phyloP scores from a whole-genome alignment of 1,284 basidiomycete species.

The Sporisorium exsertum region DNA sequence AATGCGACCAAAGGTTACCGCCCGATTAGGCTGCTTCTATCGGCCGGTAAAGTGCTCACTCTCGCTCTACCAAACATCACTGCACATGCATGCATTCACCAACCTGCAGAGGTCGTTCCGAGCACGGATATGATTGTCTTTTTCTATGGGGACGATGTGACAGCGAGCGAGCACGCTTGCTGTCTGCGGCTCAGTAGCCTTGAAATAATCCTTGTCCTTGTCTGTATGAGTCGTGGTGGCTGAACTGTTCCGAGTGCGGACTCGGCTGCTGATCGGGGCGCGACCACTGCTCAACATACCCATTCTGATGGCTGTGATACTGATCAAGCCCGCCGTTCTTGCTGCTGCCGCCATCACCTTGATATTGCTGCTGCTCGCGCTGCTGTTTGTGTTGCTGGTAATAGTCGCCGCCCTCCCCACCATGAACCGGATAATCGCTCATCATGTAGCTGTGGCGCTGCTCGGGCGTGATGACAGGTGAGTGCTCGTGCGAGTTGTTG shows the following conservation, averaged over 20 bases:
- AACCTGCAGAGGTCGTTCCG: too few species aligned
- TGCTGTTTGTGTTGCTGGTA: conserved; percentile 8
- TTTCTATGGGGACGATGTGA: not conserved
- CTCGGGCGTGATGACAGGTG: conserved; percentile 30
- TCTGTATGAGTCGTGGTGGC: conserved; percentile 16
- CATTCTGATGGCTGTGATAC: conserved; percentile 11
- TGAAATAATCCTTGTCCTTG: conserved; percentile 5
- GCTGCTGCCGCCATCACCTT: not conserved
- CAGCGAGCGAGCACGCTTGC: too few species aligned
- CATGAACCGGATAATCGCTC: conserved; percentile 31
- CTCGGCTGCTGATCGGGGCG: not conserved
- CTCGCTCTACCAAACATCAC: not conserved
- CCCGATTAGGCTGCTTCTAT: conserved; percentile 1
- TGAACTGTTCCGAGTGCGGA: conserved; percentile 6
- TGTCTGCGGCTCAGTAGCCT: conserved; percentile 8
- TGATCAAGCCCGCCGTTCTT: conserved; percentile 7
- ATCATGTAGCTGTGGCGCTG: conserved; percentile 50
- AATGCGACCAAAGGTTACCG: not conserved
- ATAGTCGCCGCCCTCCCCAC: not conserved
- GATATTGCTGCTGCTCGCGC: conserved; percentile 17
- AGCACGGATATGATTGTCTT: conserved; percentile 1
- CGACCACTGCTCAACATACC: conserved; percentile 19
- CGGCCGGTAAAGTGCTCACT: conserved; percentile 3
- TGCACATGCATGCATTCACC: not conserved
- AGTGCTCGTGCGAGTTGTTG: conserved; percentile 31